These are phyloP conservation scores for Pseudocercospora ulei DNA, from an alignment of 2,329 filamentous ascomycete genomes.

Conservation along the genomic window DNA sequence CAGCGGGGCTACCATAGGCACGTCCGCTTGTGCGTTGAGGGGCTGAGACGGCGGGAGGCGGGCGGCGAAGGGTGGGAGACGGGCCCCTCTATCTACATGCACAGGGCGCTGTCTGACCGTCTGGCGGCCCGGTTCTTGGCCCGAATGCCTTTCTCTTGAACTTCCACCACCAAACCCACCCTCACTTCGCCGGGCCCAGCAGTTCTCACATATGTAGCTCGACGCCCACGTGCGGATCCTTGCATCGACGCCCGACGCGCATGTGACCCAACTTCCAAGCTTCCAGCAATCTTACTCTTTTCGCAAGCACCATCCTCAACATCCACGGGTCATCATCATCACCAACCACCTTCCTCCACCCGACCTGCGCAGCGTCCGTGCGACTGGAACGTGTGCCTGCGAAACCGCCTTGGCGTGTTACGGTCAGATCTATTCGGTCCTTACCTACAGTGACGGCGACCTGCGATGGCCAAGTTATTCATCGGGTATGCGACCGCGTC, in stretches of 20 bases:
- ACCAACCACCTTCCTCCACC: constrained; percentile 12
- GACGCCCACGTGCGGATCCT: constrained; percentile 16
- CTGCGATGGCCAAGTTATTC: constrained; percentile 80
- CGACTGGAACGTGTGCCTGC: constrained; percentile 11
- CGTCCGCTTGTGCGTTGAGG: constrained; percentile 11
- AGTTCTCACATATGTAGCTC: too few relatives aligned
- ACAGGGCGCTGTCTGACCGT: constrained; percentile 9
- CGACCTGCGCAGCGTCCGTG: constrained; percentile 7
- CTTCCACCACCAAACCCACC: constrained; percentile 1
- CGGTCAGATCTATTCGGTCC: constrained; percentile 26
- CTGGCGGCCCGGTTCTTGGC: constrained; percentile 10
- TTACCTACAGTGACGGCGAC: constrained; percentile 27
- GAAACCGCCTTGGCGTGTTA: constrained; percentile 8
- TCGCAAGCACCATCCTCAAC: constrained; percentile 14
- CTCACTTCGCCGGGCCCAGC: too few relatives aligned
- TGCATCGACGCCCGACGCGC: constrained; percentile 12
- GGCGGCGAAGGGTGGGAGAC: not conserved
- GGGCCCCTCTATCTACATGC: constrained; percentile 11
- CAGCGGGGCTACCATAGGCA: constrained; percentile 3
- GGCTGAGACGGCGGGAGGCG: constrained; percentile 6
- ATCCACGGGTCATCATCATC: constrained; percentile 14
- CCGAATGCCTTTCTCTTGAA: constrained; percentile 4
- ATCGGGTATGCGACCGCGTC: constrained; percentile 59
- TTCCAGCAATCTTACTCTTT: constrained; percentile 15
- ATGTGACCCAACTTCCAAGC: constrained; percentile 18